phyloP scores from a whole-genome alignment of 495 filamentous ascomycete genomes.

The Copromyces sp. region DNA sequence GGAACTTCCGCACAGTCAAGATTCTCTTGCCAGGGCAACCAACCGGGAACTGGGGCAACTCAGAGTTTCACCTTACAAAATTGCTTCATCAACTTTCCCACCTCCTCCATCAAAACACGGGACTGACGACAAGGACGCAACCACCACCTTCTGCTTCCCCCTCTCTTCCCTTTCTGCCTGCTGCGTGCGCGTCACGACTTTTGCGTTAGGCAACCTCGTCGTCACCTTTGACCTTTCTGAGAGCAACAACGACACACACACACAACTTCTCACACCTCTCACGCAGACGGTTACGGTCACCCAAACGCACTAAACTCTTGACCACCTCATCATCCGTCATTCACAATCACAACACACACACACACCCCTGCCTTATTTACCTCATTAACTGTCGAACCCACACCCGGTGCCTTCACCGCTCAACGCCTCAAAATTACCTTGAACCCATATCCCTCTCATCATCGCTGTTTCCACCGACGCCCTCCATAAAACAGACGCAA shows the following conservation, averaged over 20 bases:
- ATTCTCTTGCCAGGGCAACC: background rate
- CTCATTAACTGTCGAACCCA: background rate
- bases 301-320: background rate
- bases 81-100: background rate
- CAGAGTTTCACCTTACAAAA: background rate
- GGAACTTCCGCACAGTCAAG: background rate
- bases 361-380: background rate
- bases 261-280: background rate
- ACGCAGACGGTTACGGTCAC: background rate
- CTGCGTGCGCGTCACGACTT: background rate
- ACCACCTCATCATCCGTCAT: background rate
- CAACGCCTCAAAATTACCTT: background rate
- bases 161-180: background rate
- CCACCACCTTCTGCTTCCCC: background rate
- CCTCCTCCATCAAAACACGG: background rate
- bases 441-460: background rate
- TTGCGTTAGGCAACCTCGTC: background rate
- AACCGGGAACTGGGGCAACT: background rate
- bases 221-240: background rate
- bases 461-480: background rate
- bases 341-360: background rate
- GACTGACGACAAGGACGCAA: background rate
- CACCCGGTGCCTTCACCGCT: background rate
- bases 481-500: background rate
- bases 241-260: background rate